Evolutionary conservation across 2,329 filamentous ascomycete species (phyloP).

Genomic region (Davidsoniella eucalypti): DNA sequence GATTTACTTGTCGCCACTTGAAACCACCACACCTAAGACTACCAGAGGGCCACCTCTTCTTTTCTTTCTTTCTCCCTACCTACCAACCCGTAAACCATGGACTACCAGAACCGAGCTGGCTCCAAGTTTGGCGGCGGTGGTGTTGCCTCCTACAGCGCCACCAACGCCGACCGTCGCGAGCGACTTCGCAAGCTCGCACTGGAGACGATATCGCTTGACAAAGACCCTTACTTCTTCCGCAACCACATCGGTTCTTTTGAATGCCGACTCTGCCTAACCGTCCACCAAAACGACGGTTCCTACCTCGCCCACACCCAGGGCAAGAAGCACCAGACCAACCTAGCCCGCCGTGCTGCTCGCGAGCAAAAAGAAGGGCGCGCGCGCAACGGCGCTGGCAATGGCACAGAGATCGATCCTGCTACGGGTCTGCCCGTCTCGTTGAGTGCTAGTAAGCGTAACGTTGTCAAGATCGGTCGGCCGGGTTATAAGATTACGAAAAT

Average conservation of each 20-base stretch:
- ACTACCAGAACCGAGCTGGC: conserved; percentile 80
- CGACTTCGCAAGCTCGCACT: conserved; percentile 94
- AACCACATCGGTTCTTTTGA: conserved; percentile 98
- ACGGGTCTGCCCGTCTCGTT: conserved; percentile 59
- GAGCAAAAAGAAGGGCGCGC: conserved; percentile 79
- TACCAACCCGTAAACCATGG: conserved; percentile 29
- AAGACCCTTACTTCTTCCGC: conserved; percentile 99
- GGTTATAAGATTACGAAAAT: conserved; percentile 98
- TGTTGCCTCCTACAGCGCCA: conserved; percentile 82
- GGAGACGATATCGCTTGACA: conserved; percentile 97
- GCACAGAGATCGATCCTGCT: conserved; percentile 45
- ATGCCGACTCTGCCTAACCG: conserved; percentile 88
- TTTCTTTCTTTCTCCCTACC: not conserved
- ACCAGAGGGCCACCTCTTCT: too few relatives aligned
- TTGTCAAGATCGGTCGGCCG: conserved; percentile 87
- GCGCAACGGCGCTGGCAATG: conserved; percentile 22
- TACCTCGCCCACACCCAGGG: conserved; percentile 98
- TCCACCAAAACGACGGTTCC: conserved; percentile 97
- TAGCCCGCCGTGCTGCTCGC: conserved; percentile 85
- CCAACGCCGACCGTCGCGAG: conserved; percentile 92
- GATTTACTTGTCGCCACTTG: not conserved
- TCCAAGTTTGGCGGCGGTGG: conserved; percentile 97
- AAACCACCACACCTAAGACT: not conserved
- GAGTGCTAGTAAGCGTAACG: conserved; percentile 57
- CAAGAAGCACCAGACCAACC: conserved; percentile 96